Evolutionary conservation across 1,139 yeast species (phyloP).

Genomic region (Blastobotrys illinoisensis): DNA sequence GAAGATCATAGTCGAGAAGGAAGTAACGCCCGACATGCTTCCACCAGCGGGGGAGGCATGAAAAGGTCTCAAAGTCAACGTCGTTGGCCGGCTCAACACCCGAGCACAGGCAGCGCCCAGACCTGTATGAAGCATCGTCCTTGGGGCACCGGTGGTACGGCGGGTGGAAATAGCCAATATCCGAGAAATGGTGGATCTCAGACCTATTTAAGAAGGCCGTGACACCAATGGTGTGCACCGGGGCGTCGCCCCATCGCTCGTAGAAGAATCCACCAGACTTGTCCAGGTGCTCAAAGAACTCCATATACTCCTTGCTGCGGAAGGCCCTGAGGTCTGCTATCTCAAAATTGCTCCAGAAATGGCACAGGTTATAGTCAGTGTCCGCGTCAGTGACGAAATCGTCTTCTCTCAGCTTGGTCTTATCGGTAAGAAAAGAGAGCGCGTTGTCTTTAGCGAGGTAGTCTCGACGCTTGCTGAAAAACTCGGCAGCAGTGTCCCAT

Average conservation of each 20-base stretch:
- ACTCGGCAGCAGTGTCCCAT: slow-evolving; percentile 66
- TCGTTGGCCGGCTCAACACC: slow-evolving; percentile 35
- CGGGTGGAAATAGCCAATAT: slow-evolving; percentile 77
- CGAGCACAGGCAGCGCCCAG: slow-evolving; percentile 66
- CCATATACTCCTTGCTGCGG: slow-evolving; percentile 61
- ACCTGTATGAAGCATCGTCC: slow-evolving; percentile 42
- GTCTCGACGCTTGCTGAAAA: slow-evolving; percentile 58
- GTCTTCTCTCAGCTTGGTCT: slow-evolving; percentile 31
- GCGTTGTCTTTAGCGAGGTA: slow-evolving; percentile 55
- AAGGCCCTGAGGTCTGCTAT: slow-evolving; percentile 77
- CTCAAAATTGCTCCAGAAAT: slow-evolving; percentile 94
- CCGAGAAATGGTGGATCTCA: slow-evolving; percentile 83
- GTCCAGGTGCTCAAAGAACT: slow-evolving; percentile 68
- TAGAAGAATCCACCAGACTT: slow-evolving; percentile 78
- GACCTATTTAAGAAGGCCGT: slow-evolving; percentile 59
- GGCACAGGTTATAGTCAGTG: slow-evolving; percentile 78
- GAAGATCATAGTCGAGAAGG: slow-evolving; percentile 22
- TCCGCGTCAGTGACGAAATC: slow-evolving; percentile 37
- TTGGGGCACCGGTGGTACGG: slow-evolving; percentile 83
- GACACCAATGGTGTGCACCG: slow-evolving; percentile 82
- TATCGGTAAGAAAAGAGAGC: slow-evolving; percentile 62
- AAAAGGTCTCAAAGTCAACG: slow-evolving; percentile 56
- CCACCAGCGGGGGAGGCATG: slow-evolving; percentile 90
- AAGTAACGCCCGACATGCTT: slow-evolving; percentile 39
- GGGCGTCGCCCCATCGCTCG: slow-evolving; percentile 96